A percentile compares a stretch with the other conserved stretches of the same genome.
phyloP scores from a whole-genome alignment of 805 yeast species.

The Grigorovia humatica region DNA sequence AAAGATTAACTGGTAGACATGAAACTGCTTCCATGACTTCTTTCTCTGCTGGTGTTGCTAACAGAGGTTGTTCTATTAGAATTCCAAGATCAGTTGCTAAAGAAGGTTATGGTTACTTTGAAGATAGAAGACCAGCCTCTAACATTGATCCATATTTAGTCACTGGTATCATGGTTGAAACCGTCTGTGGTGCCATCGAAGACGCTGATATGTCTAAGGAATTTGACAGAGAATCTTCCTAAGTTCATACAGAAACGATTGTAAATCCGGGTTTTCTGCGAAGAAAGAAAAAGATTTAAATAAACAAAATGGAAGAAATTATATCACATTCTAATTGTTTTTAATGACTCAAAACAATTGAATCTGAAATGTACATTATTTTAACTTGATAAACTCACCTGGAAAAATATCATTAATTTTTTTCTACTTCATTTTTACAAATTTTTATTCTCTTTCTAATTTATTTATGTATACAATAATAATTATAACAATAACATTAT shows the following conservation, averaged over 20 bases:
- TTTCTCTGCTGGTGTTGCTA: constrained; percentile 96
- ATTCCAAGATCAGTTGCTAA: constrained; percentile 98
- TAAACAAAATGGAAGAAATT: too few species aligned
- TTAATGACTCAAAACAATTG: not conserved
- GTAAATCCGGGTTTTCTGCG: too few species aligned
- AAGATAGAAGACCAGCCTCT: constrained; percentile 99
- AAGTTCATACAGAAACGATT: constrained; percentile 2
- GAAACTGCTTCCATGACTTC: constrained; percentile 92
- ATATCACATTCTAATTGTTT: not conserved
- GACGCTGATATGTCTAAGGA: constrained; percentile 93
- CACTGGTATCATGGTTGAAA: constrained; percentile 96
- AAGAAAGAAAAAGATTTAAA: too few species aligned
- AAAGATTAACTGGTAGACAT: constrained; percentile 95
- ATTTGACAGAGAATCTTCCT: constrained; percentile 57
- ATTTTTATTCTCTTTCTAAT: not conserved
- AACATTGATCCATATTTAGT: constrained; percentile 98
- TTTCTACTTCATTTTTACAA: not conserved
- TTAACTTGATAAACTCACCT: not conserved
- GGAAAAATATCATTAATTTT: too few species aligned
- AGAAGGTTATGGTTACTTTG: constrained; percentile 97
- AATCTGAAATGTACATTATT: not conserved
- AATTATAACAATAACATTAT: not conserved
- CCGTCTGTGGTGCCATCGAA: constrained; percentile 87
- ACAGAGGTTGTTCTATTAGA: constrained; percentile 98
- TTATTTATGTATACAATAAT: not conserved